Evolutionary conservation across 2,329 filamentous ascomycete species (phyloP).

Genomic region (Aureobasidium sp.): DNA sequence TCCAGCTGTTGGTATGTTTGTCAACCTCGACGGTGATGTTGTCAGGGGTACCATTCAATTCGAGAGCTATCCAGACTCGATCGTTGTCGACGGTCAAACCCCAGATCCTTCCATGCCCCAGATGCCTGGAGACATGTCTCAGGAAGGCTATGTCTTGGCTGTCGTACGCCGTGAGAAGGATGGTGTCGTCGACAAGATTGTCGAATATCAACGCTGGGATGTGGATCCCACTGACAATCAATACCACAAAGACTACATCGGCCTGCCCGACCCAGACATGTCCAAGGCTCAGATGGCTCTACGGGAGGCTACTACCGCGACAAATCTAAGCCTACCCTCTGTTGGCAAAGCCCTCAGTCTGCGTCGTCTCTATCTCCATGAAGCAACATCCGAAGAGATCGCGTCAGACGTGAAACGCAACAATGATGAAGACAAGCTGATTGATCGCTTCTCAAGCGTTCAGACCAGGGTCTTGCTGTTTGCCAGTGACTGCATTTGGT

Average conservation of each 20-base stretch:
- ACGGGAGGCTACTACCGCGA: constrained; percentile 52
- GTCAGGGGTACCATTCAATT: constrained; percentile 91
- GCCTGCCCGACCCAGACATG: constrained; percentile 28
- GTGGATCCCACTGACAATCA: constrained; percentile 55
- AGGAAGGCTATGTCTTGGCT: constrained; percentile 76
- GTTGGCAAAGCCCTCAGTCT: constrained; percentile 56
- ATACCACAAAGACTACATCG: constrained; percentile 50
- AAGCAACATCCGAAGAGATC: not conserved
- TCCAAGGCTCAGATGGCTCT: constrained; percentile 44
- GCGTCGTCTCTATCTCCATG: constrained; percentile 30
- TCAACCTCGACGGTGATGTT: constrained; percentile 91
- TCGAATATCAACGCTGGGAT: constrained; percentile 85
- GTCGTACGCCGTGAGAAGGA: constrained; percentile 56
- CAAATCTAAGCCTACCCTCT: constrained; percentile 53
- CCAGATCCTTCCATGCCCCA: constrained; percentile 41
- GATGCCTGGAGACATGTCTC: constrained; percentile 34
- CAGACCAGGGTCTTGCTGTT: constrained; percentile 68
- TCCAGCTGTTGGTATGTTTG: constrained; percentile 93
- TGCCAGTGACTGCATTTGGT: constrained; percentile 72
- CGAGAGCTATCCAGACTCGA: constrained; percentile 70
- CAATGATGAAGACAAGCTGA: constrained; percentile 73
- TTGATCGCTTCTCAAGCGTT: constrained; percentile 61
- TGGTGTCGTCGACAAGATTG: constrained; percentile 48
- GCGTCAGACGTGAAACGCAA: constrained; percentile 44
- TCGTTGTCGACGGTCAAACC: constrained; percentile 66